A percentile compares a stretch with the other conserved stretches of the same genome.
These are phyloP conservation scores for Glebionis coronaria DNA, from an alignment of 129 eudicot species.

Conservation along the genomic window DNA sequence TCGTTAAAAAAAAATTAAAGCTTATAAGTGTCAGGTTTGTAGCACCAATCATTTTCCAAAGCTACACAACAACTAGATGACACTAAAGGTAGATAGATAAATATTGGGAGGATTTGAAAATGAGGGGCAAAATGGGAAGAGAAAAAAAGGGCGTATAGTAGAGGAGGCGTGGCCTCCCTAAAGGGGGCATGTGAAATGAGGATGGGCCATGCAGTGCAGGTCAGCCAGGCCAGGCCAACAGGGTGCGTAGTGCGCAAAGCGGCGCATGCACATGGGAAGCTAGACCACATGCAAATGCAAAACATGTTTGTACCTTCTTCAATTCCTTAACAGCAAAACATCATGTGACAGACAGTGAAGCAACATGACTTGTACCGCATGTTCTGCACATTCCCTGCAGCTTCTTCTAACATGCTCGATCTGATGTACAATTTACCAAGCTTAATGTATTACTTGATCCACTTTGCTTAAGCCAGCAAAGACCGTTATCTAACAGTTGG, in stretches of 20 bases:
- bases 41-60: neutral
- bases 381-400: slow-evolving; percentile 93
- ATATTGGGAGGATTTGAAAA: neutral
- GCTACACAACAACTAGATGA: neutral
- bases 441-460: neutral
- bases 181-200: slow-evolving; percentile 71
- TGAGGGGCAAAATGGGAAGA: slow-evolving; percentile 7
- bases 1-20: no score
- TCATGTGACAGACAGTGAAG: slow-evolving; percentile 78
- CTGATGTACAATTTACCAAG: neutral
- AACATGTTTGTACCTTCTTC: neutral
- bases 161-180: slow-evolving; percentile 36
- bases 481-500: neutral
- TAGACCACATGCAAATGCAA: slow-evolving; percentile 35
- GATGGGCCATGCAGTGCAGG: slow-evolving; percentile 44
- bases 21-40: no score
- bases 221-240: slow-evolving; percentile 1
- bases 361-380: slow-evolving; percentile 60
- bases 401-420: slow-evolving; percentile 28
- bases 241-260: slow-evolving; percentile 55
- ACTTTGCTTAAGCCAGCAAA: neutral
- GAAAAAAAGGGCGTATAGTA: neutral
- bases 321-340: no score
- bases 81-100: no score
- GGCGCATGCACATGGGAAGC: slow-evolving; percentile 50